Evolutionary conservation across 140 eudicot species (phyloP).

Genomic region (Flaveria floridana): DNA sequence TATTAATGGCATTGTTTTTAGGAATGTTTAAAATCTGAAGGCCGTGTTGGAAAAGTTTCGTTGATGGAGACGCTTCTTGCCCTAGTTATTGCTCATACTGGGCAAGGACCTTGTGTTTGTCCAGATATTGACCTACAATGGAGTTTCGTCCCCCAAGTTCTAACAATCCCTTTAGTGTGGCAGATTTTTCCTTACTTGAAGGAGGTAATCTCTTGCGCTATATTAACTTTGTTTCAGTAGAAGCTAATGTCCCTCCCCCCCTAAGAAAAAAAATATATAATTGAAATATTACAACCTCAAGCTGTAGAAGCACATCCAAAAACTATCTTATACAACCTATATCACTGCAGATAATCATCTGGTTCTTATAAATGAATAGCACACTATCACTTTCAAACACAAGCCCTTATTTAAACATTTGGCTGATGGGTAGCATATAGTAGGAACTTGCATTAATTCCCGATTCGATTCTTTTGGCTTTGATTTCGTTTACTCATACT

Average conservation of each 20-base stretch:
- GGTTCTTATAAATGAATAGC: not conserved
- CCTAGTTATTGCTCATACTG: constrained; percentile 60
- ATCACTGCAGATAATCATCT: not conserved
- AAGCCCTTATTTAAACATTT: constrained; percentile 2
- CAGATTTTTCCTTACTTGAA: constrained; percentile 61
- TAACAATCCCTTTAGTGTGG: constrained; percentile 82
- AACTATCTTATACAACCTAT: not conserved
- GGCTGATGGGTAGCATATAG: constrained; percentile 8
- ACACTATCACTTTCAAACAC: constrained; percentile 7
- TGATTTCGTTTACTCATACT: constrained; percentile 21
- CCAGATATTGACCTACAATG: constrained; percentile 48
- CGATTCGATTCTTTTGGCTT: not conserved
- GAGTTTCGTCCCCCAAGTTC: constrained; percentile 70
- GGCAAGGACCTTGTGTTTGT: constrained; percentile 67
- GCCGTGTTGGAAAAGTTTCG: constrained; percentile 41
- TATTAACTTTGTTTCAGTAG: constrained; percentile 1
- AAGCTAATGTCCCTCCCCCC: not conserved
- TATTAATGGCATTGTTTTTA: constrained; percentile 34
- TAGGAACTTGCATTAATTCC: not conserved
- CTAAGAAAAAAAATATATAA: too few species aligned
- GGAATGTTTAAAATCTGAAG: constrained; percentile 46
- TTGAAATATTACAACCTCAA: not conserved
- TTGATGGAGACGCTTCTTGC: constrained; percentile 62
- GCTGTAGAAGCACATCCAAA: not conserved
- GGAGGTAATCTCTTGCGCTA: constrained; percentile 50